Evolutionary conservation across 345 rosid species (phyloP).

Genomic region (Rhizophora apiculata): DNA sequence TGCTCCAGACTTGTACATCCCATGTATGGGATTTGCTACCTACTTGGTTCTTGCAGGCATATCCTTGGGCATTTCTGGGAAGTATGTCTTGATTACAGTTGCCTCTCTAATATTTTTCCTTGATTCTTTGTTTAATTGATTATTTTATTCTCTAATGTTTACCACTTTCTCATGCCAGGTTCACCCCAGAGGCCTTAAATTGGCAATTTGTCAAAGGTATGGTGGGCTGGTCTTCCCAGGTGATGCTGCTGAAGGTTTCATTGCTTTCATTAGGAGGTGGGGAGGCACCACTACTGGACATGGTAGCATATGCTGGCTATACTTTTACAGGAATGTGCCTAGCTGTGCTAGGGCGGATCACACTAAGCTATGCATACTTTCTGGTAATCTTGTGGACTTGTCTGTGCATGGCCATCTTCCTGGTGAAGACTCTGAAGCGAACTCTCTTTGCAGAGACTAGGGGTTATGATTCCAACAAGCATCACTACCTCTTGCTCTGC

Average conservation of each 20-base stretch:
- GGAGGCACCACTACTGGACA: conserved; percentile 49
- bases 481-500: conserved; percentile 31
- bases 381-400: conserved; percentile 45
- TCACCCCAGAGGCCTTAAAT: conserved; percentile 51
- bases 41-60: conserved; percentile 67
- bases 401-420: conserved; percentile 46
- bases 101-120: too few species aligned
- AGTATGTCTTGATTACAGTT: conserved; percentile 34
- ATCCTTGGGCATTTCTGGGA: conserved; percentile 53
- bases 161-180: conserved; percentile 17
- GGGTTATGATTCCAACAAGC: conserved; percentile 29
- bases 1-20: conserved; percentile 78
- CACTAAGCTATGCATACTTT: conserved; percentile 38
- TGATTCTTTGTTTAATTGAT: too few species aligned
- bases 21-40: conserved; percentile 67
- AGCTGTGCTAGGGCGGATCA: conserved; percentile 38
- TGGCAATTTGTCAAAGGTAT: conserved; percentile 56
- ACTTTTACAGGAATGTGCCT: conserved; percentile 51
- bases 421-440: conserved; percentile 55
- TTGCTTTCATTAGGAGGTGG: conserved; percentile 49
- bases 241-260: conserved; percentile 43
- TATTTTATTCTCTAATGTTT: too few species aligned
- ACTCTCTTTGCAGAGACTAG: conserved; percentile 31
- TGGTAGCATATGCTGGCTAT: conserved; percentile 54
- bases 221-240: conserved; percentile 50